Evolutionary conservation across 106 monocot genomes (phyloP).

Genomic region (Dioscorea zingiberensis): DNA sequence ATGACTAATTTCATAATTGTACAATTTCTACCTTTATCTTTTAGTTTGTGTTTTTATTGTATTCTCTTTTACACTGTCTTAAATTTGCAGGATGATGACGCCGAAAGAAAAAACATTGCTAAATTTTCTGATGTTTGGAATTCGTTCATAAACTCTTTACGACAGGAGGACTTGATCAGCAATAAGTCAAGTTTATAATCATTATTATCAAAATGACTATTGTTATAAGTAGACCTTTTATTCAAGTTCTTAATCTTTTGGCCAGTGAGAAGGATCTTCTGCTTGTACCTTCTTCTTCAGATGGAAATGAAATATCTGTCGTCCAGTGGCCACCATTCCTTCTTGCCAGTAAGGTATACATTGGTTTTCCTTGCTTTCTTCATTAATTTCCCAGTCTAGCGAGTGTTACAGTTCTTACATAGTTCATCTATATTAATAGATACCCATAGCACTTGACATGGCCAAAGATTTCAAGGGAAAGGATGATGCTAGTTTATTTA

Average conservation of each 20-base stretch:
- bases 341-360: conserved; percentile 85
- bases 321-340: conserved; percentile 99
- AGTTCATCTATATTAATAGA: conserved; percentile 25
- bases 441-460: conserved; percentile 96
- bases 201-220: neutral
- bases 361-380: neutral
- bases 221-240: neutral
- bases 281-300: conserved; percentile 79
- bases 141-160: conserved; percentile 63
- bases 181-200: conserved; percentile 34
- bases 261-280: conserved; percentile 74
- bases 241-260: neutral
- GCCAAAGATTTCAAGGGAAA: conserved; percentile 85
- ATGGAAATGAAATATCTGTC: conserved; percentile 46
- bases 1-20: too few relatives aligned
- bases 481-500: conserved; percentile 68
- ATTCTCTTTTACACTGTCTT: neutral
- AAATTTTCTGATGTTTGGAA: conserved; percentile 91
- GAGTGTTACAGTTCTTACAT: neutral
- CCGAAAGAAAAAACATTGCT: conserved; percentile 51
- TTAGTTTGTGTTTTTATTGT: neutral
- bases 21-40: too few relatives aligned
- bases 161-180: conserved; percentile 82
- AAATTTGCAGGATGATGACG: conserved; percentile 50
- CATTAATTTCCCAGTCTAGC: neutral